Conservation (phyloP, 164 flowering plant genomes). For the Piper betle region DNA sequence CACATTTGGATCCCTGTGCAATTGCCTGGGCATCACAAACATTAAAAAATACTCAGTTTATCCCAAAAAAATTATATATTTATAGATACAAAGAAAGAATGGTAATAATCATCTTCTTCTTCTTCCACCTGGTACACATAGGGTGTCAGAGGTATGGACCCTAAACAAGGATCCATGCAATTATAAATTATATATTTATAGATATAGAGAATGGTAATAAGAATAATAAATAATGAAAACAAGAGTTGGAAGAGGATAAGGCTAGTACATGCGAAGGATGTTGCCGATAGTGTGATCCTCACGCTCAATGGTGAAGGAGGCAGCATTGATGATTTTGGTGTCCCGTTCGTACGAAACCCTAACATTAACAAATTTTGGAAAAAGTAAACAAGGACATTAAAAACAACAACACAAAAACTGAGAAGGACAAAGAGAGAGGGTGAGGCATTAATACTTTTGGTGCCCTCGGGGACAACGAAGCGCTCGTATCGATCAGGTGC, state of each 20-base stretch:
- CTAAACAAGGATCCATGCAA: too few species aligned
- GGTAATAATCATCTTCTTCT: too few species aligned
- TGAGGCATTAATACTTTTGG: too few species aligned
- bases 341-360: conserved; percentile 98
- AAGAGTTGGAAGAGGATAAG: background rate
- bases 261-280: conserved; percentile 71
- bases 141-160: too few species aligned
- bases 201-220: too few species aligned
- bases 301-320: conserved; percentile 83
- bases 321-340: conserved; percentile 97
- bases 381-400: background rate
- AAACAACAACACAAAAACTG: too few species aligned
- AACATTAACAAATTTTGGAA: background rate
- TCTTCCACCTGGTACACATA: background rate
- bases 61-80: background rate
- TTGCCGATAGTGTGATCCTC: conserved; percentile 96
- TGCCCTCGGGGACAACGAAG: too few species aligned
- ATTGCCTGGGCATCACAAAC: conserved; percentile 44
- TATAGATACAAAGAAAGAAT: too few species aligned
- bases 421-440: too few species aligned
- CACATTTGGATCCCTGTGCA: conserved; percentile 85
- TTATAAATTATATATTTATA: too few species aligned
- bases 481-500: too few species aligned
- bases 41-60: background rate
- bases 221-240: background rate